A percentile compares a stretch with the other conserved stretches of the same genome.
Evolutionary conservation across 1,139 yeast genomes (phyloP).

Genomic region (Sugiyamaella grinbergsii): DNA sequence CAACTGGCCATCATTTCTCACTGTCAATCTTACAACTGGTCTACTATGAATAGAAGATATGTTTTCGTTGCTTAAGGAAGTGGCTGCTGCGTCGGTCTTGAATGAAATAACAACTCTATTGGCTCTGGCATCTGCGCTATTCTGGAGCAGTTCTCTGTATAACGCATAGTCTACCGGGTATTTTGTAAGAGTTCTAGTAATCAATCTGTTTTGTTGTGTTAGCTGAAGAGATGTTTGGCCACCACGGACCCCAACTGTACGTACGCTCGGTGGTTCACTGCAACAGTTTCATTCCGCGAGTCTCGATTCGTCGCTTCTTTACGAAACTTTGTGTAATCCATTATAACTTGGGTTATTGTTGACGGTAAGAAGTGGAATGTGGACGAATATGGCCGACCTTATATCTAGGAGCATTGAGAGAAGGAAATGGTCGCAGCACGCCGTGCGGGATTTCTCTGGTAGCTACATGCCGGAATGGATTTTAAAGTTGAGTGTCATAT

Average conservation of each 20-base stretch:
- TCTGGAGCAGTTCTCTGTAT: constrained; percentile 46
- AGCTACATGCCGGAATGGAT: too few relatives aligned
- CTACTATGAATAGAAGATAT: constrained; percentile 36
- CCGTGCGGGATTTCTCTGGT: too few relatives aligned
- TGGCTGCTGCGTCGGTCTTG: constrained; percentile 23
- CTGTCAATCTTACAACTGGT: constrained; percentile 39
- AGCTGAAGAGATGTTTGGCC: too few relatives aligned
- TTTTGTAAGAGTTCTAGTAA: constrained; percentile 46
- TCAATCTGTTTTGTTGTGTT: constrained; percentile 31
- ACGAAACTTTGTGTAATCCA: constrained; percentile 37
- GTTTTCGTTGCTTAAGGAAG: constrained; percentile 20
- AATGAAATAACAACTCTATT: constrained; percentile 41
- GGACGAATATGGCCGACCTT: too few relatives aligned
- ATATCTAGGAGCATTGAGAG: too few relatives aligned
- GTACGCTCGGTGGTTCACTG: constrained; percentile 47
- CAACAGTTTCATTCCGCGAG: constrained; percentile 37
- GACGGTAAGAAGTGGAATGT: too few relatives aligned
- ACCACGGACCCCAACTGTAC: constrained; percentile 24
- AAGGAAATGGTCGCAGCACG: too few relatives aligned
- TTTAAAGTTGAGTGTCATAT: too few relatives aligned
- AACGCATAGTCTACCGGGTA: constrained; percentile 49
- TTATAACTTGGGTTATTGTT: constrained; percentile 13
- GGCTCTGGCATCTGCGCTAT: constrained; percentile 48
- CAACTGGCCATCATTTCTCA: constrained; percentile 43
- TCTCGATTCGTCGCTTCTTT: constrained; percentile 24